A percentile compares a stretch with the other conserved stretches of the same genome.
Conservation (phyloP, 2,329 filamentous ascomycete genomes). For the Cladophialophora psammophila region DNA sequence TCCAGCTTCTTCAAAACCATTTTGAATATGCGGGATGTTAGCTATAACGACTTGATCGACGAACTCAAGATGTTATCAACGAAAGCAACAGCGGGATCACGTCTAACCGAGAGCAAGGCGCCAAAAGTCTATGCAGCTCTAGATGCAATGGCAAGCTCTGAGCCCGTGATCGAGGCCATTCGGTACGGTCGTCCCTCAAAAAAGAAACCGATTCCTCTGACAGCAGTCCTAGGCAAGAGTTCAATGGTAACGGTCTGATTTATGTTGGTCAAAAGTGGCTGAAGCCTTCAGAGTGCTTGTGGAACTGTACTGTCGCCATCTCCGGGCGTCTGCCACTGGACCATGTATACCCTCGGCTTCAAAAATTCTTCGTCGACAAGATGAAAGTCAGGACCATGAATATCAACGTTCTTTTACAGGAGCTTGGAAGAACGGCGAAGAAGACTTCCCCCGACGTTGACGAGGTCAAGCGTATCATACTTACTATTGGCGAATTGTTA, state of each 20-base stretch:
- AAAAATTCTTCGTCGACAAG: slow-evolving; percentile 30
- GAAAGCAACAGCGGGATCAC: background rate
- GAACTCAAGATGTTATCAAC: slow-evolving; percentile 23
- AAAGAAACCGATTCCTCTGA: background rate
- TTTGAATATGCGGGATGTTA: slow-evolving; percentile 23
- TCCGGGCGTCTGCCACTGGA: slow-evolving; percentile 24
- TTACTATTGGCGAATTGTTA: slow-evolving; percentile 26
- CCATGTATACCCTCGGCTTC: slow-evolving; percentile 20
- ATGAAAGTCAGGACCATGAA: slow-evolving; percentile 29
- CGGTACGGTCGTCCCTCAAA: slow-evolving; percentile 14
- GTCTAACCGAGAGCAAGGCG: background rate
- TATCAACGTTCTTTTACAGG: slow-evolving; percentile 25
- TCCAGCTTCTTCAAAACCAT: slow-evolving; percentile 29
- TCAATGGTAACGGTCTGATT: slow-evolving; percentile 17
- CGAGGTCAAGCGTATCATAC: slow-evolving; percentile 26
- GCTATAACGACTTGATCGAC: slow-evolving; percentile 24
- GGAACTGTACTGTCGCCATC: slow-evolving; percentile 27
- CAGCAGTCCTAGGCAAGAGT: slow-evolving; percentile 18
- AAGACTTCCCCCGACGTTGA: slow-evolving; percentile 16
- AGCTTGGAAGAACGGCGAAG: slow-evolving; percentile 23
- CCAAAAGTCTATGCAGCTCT: slow-evolving; percentile 15
- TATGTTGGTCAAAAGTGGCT: slow-evolving; percentile 21
- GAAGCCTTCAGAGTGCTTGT: slow-evolving; percentile 28
- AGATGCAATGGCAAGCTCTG: slow-evolving; percentile 16
- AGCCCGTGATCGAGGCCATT: slow-evolving; percentile 16